Evolutionary conservation across 257 asterid genomes (phyloP).

Genomic region (Anisodus acutangulus): DNA sequence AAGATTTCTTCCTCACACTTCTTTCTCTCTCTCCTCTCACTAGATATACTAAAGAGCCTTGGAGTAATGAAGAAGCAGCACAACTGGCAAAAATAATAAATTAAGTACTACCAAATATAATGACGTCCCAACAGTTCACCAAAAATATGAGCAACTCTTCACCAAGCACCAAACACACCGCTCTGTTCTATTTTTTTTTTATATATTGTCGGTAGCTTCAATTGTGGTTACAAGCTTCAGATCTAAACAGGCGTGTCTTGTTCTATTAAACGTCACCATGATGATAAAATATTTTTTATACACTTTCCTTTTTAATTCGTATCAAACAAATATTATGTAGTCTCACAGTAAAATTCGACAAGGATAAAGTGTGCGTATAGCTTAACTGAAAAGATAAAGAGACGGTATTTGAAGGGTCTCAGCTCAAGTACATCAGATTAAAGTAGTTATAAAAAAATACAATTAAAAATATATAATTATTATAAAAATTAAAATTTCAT

Average conservation of each 20-base stretch:
- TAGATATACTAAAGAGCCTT: conserved; percentile 38
- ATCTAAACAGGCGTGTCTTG: background rate
- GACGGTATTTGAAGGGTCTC: no score
- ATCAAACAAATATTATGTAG: no score
- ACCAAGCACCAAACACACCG: background rate
- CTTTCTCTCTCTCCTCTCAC: conserved; percentile 34
- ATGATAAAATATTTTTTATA: no score
- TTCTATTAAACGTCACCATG: no score
- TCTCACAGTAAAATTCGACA: no score
- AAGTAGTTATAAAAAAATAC: no score
- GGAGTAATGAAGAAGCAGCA: conserved; percentile 42
- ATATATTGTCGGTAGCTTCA: background rate
- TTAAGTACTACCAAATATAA: conserved; percentile 23
- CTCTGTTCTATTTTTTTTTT: background rate
- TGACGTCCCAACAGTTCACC: conserved; percentile 41
- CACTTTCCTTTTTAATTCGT: no score
- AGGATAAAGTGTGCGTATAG: no score
- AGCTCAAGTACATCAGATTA: no score
- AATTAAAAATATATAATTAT: no score
- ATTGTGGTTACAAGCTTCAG: background rate
- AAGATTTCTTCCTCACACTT: conserved; percentile 15
- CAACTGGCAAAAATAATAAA: conserved; percentile 21
- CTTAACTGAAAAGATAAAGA: no score
- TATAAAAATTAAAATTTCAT: no score
- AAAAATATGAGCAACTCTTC: background rate